Base-by-base conservation (phyloP, 2,329 filamentous ascomycete genomes). In the Colletotrichum spinosum region DNA sequence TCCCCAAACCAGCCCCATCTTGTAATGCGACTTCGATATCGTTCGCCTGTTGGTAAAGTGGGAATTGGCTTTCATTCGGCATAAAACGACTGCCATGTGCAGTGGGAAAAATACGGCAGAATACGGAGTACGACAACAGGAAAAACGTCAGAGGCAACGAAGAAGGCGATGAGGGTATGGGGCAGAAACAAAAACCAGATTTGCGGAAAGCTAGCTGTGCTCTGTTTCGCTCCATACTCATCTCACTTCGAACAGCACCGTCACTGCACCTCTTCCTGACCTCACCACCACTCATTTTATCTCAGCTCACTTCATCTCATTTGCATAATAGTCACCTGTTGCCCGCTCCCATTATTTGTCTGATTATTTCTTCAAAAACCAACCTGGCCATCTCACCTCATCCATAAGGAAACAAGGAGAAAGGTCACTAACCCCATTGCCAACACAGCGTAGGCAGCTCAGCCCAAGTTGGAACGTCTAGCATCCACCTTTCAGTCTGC, bases 201-300 rank as follows among this genome's bases (percentile, higher is more conserved):
- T 53, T 60, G 33, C 17, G 25, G 25, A 25, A 25, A 25, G 25
- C 25, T 25, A 25, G 44, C 11, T 56, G 7, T 41, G 17, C 35
- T 50, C n/a, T 44, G 38, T 44, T 33, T 42, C 48, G 46, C 55
- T 51, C 5, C 38, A 25, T 25, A 25, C 25, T 4, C 25, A 25
- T 25, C 25, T 4, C 25, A 25, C 25, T 25, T 25, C 17, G 34
- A 50, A n/a, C 44, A 33, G 17, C 58, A 55, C 35, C 35, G 34
- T 39, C 33, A 25, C 58, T 53, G 25, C 53, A 25, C 57, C 50
- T 42, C 55, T 59, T 64, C 58, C 63, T 39, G 52, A 48, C 39
- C 41, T 51, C 48, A 62, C 15, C 41, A 48, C 63, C 63, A 59
- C 63, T 62, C 62, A 66, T 54, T n/a, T 53, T 6, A 48, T 63